Conservation (phyloP, 2,329 filamentous ascomycete species). For the Endoconidiophora polonica region DNA sequence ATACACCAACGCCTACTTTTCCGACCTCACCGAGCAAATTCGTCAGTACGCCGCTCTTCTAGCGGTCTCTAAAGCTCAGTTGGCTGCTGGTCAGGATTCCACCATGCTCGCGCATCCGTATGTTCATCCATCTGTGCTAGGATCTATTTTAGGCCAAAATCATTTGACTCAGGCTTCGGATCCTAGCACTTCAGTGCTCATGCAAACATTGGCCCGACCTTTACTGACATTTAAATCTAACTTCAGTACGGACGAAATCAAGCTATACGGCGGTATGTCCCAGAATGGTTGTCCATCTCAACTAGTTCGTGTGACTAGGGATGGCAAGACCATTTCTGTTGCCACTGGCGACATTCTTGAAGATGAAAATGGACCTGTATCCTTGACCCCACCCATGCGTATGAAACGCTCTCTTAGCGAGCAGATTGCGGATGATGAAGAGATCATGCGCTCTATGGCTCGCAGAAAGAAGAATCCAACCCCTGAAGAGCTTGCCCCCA, state of each 20-base stretch:
- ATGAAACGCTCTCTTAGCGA: conserved; percentile 53
- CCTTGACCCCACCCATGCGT: conserved; percentile 28
- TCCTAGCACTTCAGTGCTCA: not conserved
- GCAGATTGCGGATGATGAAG: conserved; percentile 61
- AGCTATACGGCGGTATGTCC: conserved; percentile 64
- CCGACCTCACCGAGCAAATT: conserved; percentile 90
- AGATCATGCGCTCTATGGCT: conserved; percentile 82
- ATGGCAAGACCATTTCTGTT: conserved; percentile 65
- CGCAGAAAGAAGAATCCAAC: conserved; percentile 85
- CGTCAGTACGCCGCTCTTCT: conserved; percentile 76
- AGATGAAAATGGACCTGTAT: conserved; percentile 22
- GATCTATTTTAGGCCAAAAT: not conserved
- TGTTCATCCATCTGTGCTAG: conserved; percentile 16
- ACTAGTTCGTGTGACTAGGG: conserved; percentile 65
- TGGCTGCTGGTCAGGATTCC: conserved; percentile 41
- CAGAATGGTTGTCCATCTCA: conserved; percentile 71
- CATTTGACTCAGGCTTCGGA: not conserved
- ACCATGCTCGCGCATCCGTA: conserved; percentile 33
- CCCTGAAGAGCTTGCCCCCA: conserved; percentile 64
- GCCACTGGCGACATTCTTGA: conserved; percentile 51
- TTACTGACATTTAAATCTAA: conserved; percentile 19
- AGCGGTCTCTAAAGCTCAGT: conserved; percentile 42
- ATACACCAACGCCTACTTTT: conserved; percentile 92
- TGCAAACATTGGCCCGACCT: not conserved
- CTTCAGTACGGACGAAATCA: conserved; percentile 46